These are phyloP conservation scores for Mycena floridula DNA, from an alignment of 768 basidiomycete genomes.

Conservation along the genomic window DNA sequence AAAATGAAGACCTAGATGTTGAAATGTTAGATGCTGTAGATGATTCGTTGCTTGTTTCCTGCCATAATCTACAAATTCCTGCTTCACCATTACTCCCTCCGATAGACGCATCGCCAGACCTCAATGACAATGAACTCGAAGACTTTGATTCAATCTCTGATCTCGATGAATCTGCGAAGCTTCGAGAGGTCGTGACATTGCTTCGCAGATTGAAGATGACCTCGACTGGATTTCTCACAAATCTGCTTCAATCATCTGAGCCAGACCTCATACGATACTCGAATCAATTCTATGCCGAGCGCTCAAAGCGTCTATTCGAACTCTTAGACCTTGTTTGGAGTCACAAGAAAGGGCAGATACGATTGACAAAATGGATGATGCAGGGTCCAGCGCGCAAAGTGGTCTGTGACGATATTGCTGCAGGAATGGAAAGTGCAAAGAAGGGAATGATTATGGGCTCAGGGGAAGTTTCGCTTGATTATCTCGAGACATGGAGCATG, in stretches of 20 bases:
- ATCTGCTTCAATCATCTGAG: not conserved
- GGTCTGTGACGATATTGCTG: not conserved
- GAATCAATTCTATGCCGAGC: not conserved
- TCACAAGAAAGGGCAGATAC: not conserved
- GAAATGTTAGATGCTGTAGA: too few relatives aligned
- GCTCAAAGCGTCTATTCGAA: not conserved
- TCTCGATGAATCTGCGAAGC: too few relatives aligned
- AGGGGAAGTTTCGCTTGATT: not conserved
- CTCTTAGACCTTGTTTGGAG: not conserved
- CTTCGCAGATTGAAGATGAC: too few relatives aligned
- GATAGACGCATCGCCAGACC: too few relatives aligned
- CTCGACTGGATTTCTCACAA: not conserved
- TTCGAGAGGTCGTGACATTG: too few relatives aligned
- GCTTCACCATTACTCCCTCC: too few relatives aligned
- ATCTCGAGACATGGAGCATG: not conserved
- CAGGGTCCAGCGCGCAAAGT: not conserved
- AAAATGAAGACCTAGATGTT: too few relatives aligned
- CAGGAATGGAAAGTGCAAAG: not conserved
- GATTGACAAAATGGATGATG: not conserved
- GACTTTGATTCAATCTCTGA: too few relatives aligned
- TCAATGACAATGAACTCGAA: too few relatives aligned
- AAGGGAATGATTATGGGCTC: not conserved
- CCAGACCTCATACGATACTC: not conserved
- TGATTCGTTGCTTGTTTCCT: too few relatives aligned
- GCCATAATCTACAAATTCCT: too few relatives aligned